Conservation (phyloP, 306 rosid species). For the Arachis hypogaea region DNA sequence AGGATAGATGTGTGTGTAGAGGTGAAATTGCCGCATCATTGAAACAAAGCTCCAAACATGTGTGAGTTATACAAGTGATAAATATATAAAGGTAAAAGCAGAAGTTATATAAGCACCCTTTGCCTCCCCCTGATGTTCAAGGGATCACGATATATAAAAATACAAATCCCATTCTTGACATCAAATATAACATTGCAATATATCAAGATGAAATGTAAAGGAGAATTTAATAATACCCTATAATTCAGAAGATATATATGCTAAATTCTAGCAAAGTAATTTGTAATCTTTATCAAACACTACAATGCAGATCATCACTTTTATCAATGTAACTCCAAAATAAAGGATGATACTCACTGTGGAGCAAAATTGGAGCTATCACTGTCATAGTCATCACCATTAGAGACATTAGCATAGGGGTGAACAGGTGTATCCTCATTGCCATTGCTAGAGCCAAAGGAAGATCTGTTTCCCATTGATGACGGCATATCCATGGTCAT, state of each 20-base stretch:
- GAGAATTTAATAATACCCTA: conserved; percentile 4
- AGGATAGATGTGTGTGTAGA: not conserved
- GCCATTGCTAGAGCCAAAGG: conserved; percentile 73
- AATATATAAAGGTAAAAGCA: conserved; percentile 8
- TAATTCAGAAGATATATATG: not conserved
- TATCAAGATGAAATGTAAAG: not conserved
- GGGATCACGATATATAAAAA: not conserved
- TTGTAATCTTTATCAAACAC: not conserved
- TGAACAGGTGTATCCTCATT: conserved; percentile 57
- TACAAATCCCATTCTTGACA: not conserved
- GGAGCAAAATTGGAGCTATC: conserved; percentile 75
- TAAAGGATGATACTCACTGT: conserved; percentile 54
- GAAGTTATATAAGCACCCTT: not conserved
- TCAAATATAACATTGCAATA: conserved; percentile 2
- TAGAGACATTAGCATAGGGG: conserved; percentile 43
- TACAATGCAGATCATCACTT: not conserved
- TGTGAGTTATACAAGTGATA: not conserved
- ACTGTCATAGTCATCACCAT: conserved; percentile 77
- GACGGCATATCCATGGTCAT: conserved; percentile 72
- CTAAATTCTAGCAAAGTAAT: conserved; percentile 14
- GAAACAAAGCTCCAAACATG: not conserved
- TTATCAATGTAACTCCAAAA: not conserved
- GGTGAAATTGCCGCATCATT: conserved; percentile 5
- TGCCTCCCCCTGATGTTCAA: not conserved
- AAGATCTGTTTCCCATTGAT: conserved; percentile 60